Evolutionary conservation across 352 stramenopile genomes (phyloP), one percentile per base, ranked within the genome.

Genomic region (Pythium coloratum): DNA sequence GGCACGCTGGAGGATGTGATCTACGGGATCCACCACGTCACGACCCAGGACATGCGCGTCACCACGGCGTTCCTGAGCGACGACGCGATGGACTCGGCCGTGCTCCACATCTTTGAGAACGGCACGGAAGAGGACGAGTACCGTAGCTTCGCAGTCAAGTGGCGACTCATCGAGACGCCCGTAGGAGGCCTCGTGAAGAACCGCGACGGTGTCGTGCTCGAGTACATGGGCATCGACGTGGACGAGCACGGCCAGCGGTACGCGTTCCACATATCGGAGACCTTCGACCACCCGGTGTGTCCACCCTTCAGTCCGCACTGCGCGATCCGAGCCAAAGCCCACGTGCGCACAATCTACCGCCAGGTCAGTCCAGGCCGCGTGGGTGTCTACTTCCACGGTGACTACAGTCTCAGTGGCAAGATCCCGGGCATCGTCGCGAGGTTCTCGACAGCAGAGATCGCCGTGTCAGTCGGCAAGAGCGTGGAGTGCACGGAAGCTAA

Each of bases 1-100:
- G 70, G 70, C 50, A 71, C 65, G 6, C 30, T 76, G 13, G 70
- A 76, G 42, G 70, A 76, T 50, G 69, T 69, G 24, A 65, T 72
- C 59, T 62, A 69, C 38, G 69, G 69, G 6, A 53, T 69, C 8
- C 60, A 71, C 56, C 64, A 76, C 30, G 42, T 62, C 10, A 70
- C 50, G 33, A 74, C 62, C 3, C 42, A 63, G 33, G 68, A 74
- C 46, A 67, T 74, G 62, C 68, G 68, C 49, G 53, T 55, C 12
- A 72, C 64, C 2, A 72, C 59, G 50, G 60, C 64, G 10, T 76
- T 72, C 49, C 69, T 76, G 16, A 66, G 59, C 33, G 14, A 18
- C 24, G 69, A 72, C 33, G 69, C 55, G 6, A 38, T 69, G 40
- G 65, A 72, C 60, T 53, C 60, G 47, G 65, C 69, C 7, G 62